These are phyloP conservation scores for Bathelium albidoporum DNA, from an alignment of 495 filamentous ascomycete species.

Conservation along the genomic window DNA sequence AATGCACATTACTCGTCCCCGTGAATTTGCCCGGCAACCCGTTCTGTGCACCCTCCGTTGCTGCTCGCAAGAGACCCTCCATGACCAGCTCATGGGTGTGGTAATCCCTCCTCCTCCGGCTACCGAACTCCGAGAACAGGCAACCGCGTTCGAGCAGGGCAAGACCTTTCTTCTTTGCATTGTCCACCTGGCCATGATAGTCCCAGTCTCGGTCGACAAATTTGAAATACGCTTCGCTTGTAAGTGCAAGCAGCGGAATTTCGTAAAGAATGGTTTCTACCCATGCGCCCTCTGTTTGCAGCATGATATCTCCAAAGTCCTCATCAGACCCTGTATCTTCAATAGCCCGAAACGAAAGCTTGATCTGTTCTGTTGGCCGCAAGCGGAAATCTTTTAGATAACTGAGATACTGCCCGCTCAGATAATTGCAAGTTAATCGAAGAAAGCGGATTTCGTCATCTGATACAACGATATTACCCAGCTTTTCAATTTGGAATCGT, in stretches of 20 bases:
- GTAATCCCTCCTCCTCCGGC: slow-evolving; percentile 77
- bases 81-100: slow-evolving; percentile 91
- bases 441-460: slow-evolving; percentile 71
- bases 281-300: slow-evolving; percentile 73
- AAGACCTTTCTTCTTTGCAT: slow-evolving; percentile 66
- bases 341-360: slow-evolving; percentile 54
- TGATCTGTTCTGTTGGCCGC: slow-evolving; percentile 67
- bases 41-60: slow-evolving; percentile 47
- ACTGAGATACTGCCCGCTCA: slow-evolving; percentile 62
- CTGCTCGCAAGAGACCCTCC: slow-evolving; percentile 65
- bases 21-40: slow-evolving; percentile 61
- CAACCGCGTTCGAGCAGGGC: slow-evolving; percentile 71
- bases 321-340: slow-evolving; percentile 55
- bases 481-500: slow-evolving; percentile 64
- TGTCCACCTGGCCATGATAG: slow-evolving; percentile 72
- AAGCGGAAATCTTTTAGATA: slow-evolving; percentile 76
- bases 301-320: slow-evolving; percentile 62
- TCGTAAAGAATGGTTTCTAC: slow-evolving; percentile 95
- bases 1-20: slow-evolving; percentile 93
- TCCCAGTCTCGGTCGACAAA: slow-evolving; percentile 88
- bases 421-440: slow-evolving; percentile 68
- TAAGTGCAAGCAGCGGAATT: slow-evolving; percentile 82
- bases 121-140: slow-evolving; percentile 88
- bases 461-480: slow-evolving; percentile 66
- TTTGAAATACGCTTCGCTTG: slow-evolving; percentile 93